Percentiles rank a stretch among this genome's conserved stretches.
Evolutionary conservation across 306 rosid genomes (phyloP).

Genomic region (Gynostemma pentaphyllum): DNA sequence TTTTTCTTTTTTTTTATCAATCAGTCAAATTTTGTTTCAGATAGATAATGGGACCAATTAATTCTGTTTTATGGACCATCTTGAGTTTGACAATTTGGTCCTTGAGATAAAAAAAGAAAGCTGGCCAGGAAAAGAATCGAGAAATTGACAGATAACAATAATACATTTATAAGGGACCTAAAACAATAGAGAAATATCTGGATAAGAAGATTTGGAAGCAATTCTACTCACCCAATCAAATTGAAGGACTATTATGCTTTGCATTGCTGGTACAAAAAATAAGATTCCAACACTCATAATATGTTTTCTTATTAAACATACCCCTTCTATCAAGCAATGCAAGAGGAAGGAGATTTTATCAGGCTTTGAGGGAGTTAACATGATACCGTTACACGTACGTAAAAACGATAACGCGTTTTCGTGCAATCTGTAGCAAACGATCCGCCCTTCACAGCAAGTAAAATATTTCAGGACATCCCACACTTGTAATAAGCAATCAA

Average conservation of each 20-base stretch:
- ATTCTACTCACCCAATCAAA: slow-evolving; percentile 74
- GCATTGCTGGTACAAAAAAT: slow-evolving; percentile 66
- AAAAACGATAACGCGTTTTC: too few relatives aligned
- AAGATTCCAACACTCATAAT: slow-evolving; percentile 65
- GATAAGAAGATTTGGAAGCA: slow-evolving; percentile 8
- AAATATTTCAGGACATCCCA: too few relatives aligned
- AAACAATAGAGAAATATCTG: not conserved
- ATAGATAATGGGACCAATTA: not conserved
- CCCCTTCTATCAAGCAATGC: not conserved
- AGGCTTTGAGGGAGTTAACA: too few relatives aligned
- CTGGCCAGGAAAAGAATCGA: not conserved
- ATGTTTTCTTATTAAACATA: slow-evolving; percentile 65
- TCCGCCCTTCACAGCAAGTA: too few relatives aligned
- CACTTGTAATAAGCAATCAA: too few relatives aligned
- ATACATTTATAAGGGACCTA: slow-evolving; percentile 10
- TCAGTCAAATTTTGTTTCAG: not conserved
- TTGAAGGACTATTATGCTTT: slow-evolving; percentile 75
- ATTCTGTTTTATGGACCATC: not conserved
- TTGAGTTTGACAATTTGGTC: not conserved
- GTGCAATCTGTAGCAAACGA: too few relatives aligned
- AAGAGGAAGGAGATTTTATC: slow-evolving; percentile 4
- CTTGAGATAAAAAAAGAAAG: slow-evolving; percentile 1
- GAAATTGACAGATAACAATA: not conserved
- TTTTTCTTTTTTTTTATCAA: not conserved
- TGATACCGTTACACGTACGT: too few relatives aligned